These are phyloP conservation scores for Acidiella bohemica DNA, from an alignment of 495 filamentous ascomycete species.

Conservation along the genomic window DNA sequence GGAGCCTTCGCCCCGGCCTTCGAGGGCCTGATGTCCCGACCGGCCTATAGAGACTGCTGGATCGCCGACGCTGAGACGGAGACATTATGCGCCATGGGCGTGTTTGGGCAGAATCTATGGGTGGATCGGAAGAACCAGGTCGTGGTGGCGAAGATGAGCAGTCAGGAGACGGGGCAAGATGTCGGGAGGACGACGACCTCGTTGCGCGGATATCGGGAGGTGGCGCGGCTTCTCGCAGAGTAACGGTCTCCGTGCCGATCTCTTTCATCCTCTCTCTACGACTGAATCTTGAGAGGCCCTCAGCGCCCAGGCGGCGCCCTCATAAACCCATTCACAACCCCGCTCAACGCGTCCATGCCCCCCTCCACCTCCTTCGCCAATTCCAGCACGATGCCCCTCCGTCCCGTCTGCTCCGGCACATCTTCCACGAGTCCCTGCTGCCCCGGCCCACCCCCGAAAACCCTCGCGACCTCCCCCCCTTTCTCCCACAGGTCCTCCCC, in stretches of 20 bases:
- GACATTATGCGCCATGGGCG: conserved; percentile 3
- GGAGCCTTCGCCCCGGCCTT: conserved; percentile 1
- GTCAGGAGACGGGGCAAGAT: not conserved
- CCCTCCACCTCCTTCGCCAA: conserved; percentile 14
- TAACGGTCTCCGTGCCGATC: too few species aligned
- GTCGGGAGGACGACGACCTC: not conserved
- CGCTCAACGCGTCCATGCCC: conserved; percentile 16
- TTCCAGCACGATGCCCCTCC: conserved; percentile 14
- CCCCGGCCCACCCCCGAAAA: conserved; percentile 3
- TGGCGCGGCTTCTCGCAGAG: too few species aligned
- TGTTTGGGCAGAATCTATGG: conserved; percentile 11
- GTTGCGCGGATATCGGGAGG: too few species aligned
- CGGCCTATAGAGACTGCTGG: conserved; percentile 7
- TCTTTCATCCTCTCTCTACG: too few species aligned
- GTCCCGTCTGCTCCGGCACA: conserved; percentile 7
- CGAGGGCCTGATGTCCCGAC: not conserved
- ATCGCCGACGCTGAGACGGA: not conserved
- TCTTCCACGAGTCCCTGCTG: conserved; percentile 5
- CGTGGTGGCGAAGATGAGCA: conserved; percentile 13
- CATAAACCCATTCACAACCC: conserved; percentile 9
- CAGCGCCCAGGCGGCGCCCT: not conserved
- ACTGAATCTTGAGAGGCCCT: too few species aligned
- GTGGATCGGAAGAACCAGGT: conserved; percentile 9
- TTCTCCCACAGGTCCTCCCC: conserved; percentile 30
- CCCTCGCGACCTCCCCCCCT: conserved; percentile 7